Evolutionary conservation across 2,329 filamentous ascomycete genomes (phyloP).

Genomic region (Colletotrichum destructivum): DNA sequence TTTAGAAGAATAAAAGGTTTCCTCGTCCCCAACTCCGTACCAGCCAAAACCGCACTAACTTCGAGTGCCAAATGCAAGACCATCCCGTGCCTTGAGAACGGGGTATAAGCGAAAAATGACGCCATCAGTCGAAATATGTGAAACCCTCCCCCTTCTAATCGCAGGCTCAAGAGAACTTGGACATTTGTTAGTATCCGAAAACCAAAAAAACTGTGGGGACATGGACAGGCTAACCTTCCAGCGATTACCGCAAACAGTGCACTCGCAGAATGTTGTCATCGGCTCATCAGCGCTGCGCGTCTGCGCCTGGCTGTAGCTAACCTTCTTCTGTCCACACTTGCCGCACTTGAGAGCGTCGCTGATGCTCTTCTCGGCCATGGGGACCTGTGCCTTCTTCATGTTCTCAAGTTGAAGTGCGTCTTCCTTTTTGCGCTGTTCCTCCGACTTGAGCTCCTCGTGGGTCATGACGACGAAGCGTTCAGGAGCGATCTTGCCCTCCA

Average conservation of each 20-base stretch:
- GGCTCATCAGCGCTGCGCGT: slow-evolving; percentile 96
- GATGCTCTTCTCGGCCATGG: slow-evolving; percentile 91
- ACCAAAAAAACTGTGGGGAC: slow-evolving; percentile 44
- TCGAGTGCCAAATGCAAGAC: slow-evolving; percentile 42
- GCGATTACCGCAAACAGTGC: slow-evolving; percentile 77
- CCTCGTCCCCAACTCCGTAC: slow-evolving; percentile 43
- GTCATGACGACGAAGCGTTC: slow-evolving; percentile 88
- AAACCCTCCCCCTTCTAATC: slow-evolving; percentile 1
- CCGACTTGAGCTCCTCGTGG: slow-evolving; percentile 91
- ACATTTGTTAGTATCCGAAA: slow-evolving; percentile 4
- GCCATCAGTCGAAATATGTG: slow-evolving; percentile 31
- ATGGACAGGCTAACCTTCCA: slow-evolving; percentile 74
- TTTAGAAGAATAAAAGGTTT: slow-evolving; percentile 33
- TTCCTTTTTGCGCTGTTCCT: slow-evolving; percentile 83
- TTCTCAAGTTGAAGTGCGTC: slow-evolving; percentile 88
- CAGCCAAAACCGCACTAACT: slow-evolving; percentile 36
- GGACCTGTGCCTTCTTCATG: slow-evolving; percentile 97
- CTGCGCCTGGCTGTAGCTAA: slow-evolving; percentile 96
- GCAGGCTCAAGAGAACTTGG: slow-evolving; percentile 40
- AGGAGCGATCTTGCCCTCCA: slow-evolving; percentile 80
- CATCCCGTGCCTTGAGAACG: slow-evolving; percentile 38
- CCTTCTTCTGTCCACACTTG: slow-evolving; percentile 93
- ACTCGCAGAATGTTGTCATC: slow-evolving; percentile 84
- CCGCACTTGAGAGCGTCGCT: slow-evolving; percentile 90
- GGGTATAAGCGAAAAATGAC: slow-evolving; percentile 42